phyloP scores from a whole-genome alignment of 2,329 filamentous ascomycete species.

The Lithohypha guttulata region DNA sequence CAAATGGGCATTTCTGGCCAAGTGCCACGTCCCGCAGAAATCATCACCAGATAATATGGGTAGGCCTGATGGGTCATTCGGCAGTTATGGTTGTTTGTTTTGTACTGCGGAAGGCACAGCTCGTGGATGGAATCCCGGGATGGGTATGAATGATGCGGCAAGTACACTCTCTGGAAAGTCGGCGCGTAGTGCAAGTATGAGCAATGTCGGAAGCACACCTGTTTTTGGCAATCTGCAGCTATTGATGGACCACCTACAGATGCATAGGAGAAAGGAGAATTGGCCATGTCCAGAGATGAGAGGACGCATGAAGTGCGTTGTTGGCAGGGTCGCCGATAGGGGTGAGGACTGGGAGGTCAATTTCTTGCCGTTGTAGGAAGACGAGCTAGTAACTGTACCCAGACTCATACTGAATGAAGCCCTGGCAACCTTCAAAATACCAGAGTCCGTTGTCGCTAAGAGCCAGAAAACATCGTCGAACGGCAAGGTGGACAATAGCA shows the following conservation, averaged over 20 bases:
- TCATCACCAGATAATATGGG: constrained; percentile 15
- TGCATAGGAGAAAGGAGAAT: constrained; percentile 26
- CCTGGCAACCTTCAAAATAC: too few species aligned
- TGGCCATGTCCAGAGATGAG: constrained; percentile 29
- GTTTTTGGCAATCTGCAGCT: constrained; percentile 31
- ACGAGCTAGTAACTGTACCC: too few species aligned
- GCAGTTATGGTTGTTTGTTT: constrained; percentile 37
- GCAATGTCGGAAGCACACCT: constrained; percentile 17
- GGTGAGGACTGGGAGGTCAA: constrained; percentile 40
- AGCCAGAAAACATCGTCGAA: too few species aligned
- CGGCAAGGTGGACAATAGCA: too few species aligned
- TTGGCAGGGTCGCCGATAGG: constrained; percentile 29
- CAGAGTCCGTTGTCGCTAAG: too few species aligned
- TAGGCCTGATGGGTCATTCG: constrained; percentile 16
- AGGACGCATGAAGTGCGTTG: constrained; percentile 34
- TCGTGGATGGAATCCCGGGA: constrained; percentile 15
- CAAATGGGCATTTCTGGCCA: constrained; percentile 39
- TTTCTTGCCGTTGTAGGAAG: constrained; percentile 25
- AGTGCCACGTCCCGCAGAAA: constrained; percentile 33
- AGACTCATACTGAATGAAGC: too few species aligned
- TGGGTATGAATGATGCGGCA: not conserved
- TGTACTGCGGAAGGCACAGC: constrained; percentile 32
- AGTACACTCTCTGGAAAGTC: constrained; percentile 1
- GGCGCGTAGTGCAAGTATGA: not conserved
- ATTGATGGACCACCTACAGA: constrained; percentile 36